Evolutionary conservation across 2,329 filamentous ascomycete species (phyloP), one percentile per base, ranked within the genome.

Genomic region (Fusarium austroafricanum): DNA sequence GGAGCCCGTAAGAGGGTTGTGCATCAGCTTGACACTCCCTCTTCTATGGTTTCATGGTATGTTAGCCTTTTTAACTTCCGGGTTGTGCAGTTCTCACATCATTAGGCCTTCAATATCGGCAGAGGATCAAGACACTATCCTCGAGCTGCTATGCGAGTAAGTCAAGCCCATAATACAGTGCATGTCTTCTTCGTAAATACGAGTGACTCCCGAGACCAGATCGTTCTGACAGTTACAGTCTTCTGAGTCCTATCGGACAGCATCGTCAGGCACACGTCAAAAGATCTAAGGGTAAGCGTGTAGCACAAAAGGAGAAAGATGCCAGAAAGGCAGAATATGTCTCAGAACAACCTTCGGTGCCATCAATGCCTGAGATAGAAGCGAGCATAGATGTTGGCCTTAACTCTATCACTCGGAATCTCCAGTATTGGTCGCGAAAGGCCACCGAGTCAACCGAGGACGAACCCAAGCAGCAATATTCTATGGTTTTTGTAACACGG

Each of bases 71-170:
- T 12, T 5, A 15, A 12, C 10, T 11, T 31, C n/a, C 6, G 28
- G 6, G 15, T 10, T 56, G 3, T n/a, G 8, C 1, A 23, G n/a
- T 10, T 12, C 58, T 71, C 14, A 73, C 31, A 5, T 1, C 18
- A 10, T 2, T 7, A 93, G 90, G 89, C 90, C 90, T 10, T 77
- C 83, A 40, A 83, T 91, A 42, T 80, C 82, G 3, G 74, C 79
- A 18, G 80, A 87, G 47, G 83, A 91, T 52, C 89, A 92, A 76
- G 84, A 89, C 51, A 82, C 83, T 6, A 89, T 92, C 37, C 75
- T 92, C 11, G 89, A 92, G 65, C 80, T 93, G 47, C 81, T 92
- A 7, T 91, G 87, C 85, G 85, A 82, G 90, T 92, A 83, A 60
- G 77, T 70, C 42, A 47, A 80, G 10, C 28, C 26, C 18, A 35